Evolutionary conservation across 176 grass and related monocot genomes (phyloP), one percentile per base, ranked within the genome.

Genomic region (Zoysia japonica): DNA sequence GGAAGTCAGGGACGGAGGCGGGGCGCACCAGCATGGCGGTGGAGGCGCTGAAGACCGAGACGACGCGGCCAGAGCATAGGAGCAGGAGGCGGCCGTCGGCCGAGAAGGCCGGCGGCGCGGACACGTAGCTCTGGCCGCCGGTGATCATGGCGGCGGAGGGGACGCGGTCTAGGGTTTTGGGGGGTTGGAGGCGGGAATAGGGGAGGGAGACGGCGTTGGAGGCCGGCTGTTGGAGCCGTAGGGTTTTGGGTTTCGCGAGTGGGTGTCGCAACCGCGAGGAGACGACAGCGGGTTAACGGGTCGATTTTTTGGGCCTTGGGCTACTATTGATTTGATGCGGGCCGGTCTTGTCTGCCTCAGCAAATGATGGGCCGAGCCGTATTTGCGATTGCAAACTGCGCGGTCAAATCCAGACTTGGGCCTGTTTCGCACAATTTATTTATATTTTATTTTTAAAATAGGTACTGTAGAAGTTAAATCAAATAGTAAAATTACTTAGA

Each of bases 111-210:
- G 95, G 95, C 74, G 90, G 83, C 7, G 90, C 83, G 40, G 86
- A 89, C 57, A 95, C 90, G 71, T 89, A 90, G 90, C 78, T 99
- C 80, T 99, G 83, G 11, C 92, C 96, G 47, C 96, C 88, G 16
- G 88, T 80, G 60, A 99, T 89, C 96, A 99, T 99, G 82, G 88
- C 82, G 77, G 54, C 71, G 76, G 47, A 47, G 72, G 68, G 48
- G 56, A 57, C 28, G 45, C 65, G 38, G 47, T 42, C 20, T 75
- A 78, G 72, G 76, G 71, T 87, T 90, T 77, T 28, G 67, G 37
- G 37, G 28, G 49, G 55, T 36, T 28, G 17, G 35, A 37, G 15
- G 65, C 15, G 37, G 81, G 68, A 76, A 67, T 59, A 76, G 28
- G 84, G 47, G 39, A 28, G 84, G 47, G 35, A 41, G 54, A 47